Conservation (phyloP, 352 stramenopile species). For the Pilasporangium apinafurcum region DNA sequence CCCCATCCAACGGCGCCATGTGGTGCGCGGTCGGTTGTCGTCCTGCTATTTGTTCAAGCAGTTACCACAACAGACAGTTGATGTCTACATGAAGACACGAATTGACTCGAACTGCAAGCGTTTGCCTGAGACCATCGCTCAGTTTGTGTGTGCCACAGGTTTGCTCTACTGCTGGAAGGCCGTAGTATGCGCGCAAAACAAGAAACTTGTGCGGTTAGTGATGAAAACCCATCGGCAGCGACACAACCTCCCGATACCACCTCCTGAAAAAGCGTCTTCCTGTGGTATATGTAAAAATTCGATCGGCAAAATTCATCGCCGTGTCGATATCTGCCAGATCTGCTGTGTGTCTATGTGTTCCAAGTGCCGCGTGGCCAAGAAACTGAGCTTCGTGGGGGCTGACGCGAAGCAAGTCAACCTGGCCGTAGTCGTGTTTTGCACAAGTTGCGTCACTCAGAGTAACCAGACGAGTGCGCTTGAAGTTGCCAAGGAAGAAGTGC, state of each 20-base stretch:
- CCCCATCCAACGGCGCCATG: slow-evolving; percentile 17
- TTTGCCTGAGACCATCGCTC: slow-evolving; percentile 21
- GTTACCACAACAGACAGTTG: slow-evolving; percentile 17
- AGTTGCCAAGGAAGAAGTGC: slow-evolving; percentile 2
- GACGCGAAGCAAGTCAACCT: slow-evolving; percentile 3
- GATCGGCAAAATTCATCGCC: no score
- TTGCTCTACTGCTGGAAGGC: slow-evolving; percentile 20
- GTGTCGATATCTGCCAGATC: background rate
- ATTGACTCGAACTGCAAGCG: slow-evolving; percentile 27
- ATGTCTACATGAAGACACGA: slow-evolving; percentile 39
- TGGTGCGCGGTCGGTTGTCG: slow-evolving; percentile 43
- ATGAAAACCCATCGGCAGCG: no score
- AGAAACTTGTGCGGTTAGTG: no score
- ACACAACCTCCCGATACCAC: no score
- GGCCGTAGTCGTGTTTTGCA: background rate
- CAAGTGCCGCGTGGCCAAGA: slow-evolving; percentile 4
- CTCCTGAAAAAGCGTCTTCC: no score
- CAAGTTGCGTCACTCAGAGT: background rate
- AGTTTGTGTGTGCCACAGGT: slow-evolving; percentile 10
- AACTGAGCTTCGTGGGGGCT: slow-evolving; percentile 3
- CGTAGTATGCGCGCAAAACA: slow-evolving; percentile 20
- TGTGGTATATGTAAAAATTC: no score
- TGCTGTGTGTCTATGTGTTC: slow-evolving; percentile 3
- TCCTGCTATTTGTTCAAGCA: slow-evolving; percentile 33
- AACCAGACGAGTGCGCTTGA: background rate